phyloP scores from a whole-genome alignment of 768 basidiomycete species.

The Termitomyces sp. region DNA sequence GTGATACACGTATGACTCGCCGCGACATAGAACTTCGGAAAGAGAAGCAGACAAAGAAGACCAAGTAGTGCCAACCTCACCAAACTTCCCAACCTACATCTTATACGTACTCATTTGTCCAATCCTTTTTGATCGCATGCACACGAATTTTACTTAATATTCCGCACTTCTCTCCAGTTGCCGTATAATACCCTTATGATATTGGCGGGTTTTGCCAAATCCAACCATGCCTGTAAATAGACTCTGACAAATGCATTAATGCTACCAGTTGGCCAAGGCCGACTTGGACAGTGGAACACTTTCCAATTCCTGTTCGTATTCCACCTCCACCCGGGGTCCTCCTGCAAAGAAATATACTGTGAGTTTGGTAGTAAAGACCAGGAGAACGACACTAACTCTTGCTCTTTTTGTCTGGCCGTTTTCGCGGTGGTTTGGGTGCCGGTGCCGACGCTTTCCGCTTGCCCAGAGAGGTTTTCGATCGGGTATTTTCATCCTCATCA shows the following conservation, averaged over 20 bases:
- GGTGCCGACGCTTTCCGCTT: slow-evolving; percentile 61
- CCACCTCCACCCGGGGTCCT: slow-evolving; percentile 86
- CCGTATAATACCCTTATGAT: slow-evolving; percentile 8
- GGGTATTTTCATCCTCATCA: slow-evolving; percentile 29
- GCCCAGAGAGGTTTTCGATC: slow-evolving; percentile 45
- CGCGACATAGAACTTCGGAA: slow-evolving; percentile 55
- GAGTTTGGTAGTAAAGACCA: not conserved
- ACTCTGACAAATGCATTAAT: not conserved
- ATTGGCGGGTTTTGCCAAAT: not conserved
- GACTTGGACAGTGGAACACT: slow-evolving; percentile 53
- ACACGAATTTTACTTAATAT: not conserved
- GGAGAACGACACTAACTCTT: slow-evolving; percentile 44
- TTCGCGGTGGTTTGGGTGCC: slow-evolving; percentile 40
- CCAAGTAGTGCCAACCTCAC: slow-evolving; percentile 12
- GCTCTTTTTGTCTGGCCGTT: slow-evolving; percentile 56
- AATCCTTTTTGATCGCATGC: not conserved
- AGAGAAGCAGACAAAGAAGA: slow-evolving; percentile 29
- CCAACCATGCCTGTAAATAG: not conserved
- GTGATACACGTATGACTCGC: slow-evolving; percentile 83
- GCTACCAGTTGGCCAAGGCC: slow-evolving; percentile 51
- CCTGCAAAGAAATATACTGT: slow-evolving; percentile 30
- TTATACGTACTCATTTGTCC: too few relatives aligned
- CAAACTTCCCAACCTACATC: not conserved
- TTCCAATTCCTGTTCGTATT: slow-evolving; percentile 93
- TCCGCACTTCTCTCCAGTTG: not conserved